Percentiles rank a stretch among this genome's conserved stretches.
Evolutionary conservation across 176 grass and related monocot genomes (phyloP).

Genomic region (Oryza australiensis): DNA sequence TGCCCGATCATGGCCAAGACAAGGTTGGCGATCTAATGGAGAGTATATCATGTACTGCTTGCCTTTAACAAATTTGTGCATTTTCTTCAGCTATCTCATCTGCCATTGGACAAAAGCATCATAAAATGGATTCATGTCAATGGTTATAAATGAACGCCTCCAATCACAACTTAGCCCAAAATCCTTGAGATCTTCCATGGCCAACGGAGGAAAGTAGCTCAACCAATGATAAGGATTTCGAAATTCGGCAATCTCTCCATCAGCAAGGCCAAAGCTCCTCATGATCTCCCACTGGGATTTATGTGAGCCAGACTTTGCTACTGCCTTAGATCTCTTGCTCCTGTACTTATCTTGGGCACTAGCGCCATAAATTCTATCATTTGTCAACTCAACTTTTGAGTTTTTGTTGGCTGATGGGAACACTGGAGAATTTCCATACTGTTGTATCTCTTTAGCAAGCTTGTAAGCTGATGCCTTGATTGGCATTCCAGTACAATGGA

Average conservation of each 20-base stretch:
- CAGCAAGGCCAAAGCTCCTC: conserved; percentile 52
- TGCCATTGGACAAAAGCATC: conserved; percentile 83
- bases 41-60: conserved; percentile 64
- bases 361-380: conserved; percentile 25
- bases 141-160: conserved; percentile 76
- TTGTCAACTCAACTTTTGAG: not conserved
- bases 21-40: conserved; percentile 83
- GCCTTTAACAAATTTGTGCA: conserved; percentile 74
- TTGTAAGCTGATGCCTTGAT: conserved; percentile 80
- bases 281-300: conserved; percentile 87
- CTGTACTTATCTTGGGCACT: conserved; percentile 58
- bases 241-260: conserved; percentile 62
- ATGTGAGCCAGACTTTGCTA: conserved; percentile 49
- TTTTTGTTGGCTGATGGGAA: conserved; percentile 5
- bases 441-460: conserved; percentile 51
- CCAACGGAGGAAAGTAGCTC: conserved; percentile 55
- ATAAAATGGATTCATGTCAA: conserved; percentile 71
- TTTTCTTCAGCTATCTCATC: conserved; percentile 65
- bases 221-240: conserved; percentile 71
- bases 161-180: conserved; percentile 75
- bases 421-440: conserved; percentile 63
- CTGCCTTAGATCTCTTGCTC: conserved; percentile 68
- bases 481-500: conserved; percentile 82
- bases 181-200: conserved; percentile 53
- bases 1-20: conserved; percentile 70